phyloP scores from a whole-genome alignment of 768 basidiomycete genomes.

The Rhodotorula kratochvilovae region DNA sequence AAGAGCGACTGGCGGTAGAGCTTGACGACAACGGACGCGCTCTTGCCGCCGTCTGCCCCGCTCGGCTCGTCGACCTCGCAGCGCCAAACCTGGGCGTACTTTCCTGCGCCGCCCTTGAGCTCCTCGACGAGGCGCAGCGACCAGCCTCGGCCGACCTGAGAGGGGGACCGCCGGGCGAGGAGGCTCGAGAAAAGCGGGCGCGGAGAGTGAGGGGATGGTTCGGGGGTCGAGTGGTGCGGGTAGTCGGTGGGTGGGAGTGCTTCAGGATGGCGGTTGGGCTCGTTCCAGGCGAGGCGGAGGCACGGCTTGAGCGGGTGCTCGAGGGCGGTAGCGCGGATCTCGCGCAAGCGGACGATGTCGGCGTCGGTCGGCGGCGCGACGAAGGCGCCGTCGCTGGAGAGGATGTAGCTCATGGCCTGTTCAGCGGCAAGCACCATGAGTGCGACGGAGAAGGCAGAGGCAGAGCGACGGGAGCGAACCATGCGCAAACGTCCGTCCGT shows the following conservation, averaged over 20 bases:
- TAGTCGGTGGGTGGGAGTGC: neutral
- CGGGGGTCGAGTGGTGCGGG: neutral
- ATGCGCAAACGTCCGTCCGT: too few relatives aligned
- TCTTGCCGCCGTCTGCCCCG: neutral
- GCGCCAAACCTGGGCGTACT: conserved; percentile 18
- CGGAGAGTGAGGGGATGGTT: neutral
- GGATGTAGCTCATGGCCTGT: too few relatives aligned
- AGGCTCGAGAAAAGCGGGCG: neutral
- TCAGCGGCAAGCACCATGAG: too few relatives aligned
- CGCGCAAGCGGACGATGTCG: too few relatives aligned
- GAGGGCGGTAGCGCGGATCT: too few relatives aligned
- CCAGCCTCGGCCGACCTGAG: neutral
- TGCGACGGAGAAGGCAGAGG: too few relatives aligned
- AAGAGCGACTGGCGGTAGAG: conserved; percentile 4
- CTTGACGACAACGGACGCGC: conserved; percentile 23
- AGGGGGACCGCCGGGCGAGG: neutral
- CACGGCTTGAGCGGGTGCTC: neutral
- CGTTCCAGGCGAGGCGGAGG: neutral
- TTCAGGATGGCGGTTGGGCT: neutral
- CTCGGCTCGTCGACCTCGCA: neutral
- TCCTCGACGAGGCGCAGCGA: conserved; percentile 1
- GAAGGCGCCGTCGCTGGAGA: too few relatives aligned
- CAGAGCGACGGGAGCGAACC: too few relatives aligned
- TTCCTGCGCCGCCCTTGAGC: neutral
- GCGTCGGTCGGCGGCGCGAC: too few relatives aligned